phyloP scores from a whole-genome alignment of 768 basidiomycete genomes.

The Clitopilus hobsonii region DNA sequence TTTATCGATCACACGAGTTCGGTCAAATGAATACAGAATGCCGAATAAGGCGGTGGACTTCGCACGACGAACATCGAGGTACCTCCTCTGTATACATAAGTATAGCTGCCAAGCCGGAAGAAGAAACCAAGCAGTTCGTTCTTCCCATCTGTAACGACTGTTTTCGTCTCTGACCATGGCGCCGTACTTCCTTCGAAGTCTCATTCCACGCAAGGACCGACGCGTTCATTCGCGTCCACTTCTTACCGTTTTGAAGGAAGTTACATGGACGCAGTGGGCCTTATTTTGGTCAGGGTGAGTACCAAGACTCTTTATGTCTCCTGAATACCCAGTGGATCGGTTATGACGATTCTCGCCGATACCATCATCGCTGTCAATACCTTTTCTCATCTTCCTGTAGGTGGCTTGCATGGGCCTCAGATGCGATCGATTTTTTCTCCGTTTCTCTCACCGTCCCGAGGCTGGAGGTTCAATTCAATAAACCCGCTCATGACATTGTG shows the following conservation, averaged over 20 bases:
- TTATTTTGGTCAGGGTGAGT: conserved; percentile 61
- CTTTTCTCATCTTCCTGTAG: conserved; percentile 24
- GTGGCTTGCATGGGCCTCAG: conserved; percentile 85
- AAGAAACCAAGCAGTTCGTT: not conserved
- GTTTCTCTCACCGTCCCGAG: conserved; percentile 55
- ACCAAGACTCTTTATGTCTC: conserved; percentile 15
- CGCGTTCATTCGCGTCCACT: conserved; percentile 31
- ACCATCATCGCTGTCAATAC: not conserved
- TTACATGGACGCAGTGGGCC: conserved; percentile 53
- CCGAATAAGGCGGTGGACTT: not conserved
- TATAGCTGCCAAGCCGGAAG: not conserved
- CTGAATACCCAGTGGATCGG: not conserved
- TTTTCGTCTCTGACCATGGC: conserved; percentile 31
- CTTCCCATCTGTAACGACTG: not conserved
- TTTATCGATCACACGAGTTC: not conserved
- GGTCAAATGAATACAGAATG: not conserved
- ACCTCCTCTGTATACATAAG: not conserved
- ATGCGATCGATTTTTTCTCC: conserved; percentile 84
- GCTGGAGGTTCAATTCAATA: conserved; percentile 45
- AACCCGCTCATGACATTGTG: conserved; percentile 36
- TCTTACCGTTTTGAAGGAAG: conserved; percentile 32
- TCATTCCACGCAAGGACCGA: conserved; percentile 45
- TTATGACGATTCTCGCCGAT: not conserved
- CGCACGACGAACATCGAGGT: not conserved
- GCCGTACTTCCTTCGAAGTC: conserved; percentile 40